Evolutionary conservation across 75 land plant species (phyloP).

Genomic region (Ceratopteris richardii): DNA sequence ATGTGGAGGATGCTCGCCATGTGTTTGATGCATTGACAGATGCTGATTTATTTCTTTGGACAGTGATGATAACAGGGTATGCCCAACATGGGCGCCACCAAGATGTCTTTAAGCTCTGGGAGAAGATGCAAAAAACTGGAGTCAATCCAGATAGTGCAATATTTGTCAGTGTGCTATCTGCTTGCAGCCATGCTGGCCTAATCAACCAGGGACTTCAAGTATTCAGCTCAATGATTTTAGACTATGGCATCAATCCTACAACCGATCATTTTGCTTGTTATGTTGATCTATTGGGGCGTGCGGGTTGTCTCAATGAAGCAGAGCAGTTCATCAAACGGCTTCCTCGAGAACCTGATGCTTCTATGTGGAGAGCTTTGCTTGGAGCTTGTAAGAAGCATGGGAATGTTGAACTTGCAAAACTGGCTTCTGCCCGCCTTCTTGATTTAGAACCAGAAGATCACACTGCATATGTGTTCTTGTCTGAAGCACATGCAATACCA

Average conservation of each 20-base stretch:
- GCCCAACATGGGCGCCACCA: slow-evolving; percentile 16
- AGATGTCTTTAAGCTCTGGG: slow-evolving; percentile 7
- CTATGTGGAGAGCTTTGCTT: slow-evolving; percentile 37
- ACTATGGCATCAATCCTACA: slow-evolving; percentile 9
- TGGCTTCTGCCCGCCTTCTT: slow-evolving; percentile 21
- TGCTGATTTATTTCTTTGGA: slow-evolving; percentile 10
- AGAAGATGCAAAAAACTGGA: slow-evolving; percentile 5
- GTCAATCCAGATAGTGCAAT: slow-evolving; percentile 8
- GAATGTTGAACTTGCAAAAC: slow-evolving; percentile 24
- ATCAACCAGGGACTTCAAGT: not conserved
- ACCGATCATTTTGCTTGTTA: slow-evolving; percentile 13
- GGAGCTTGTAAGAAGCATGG: slow-evolving; percentile 34
- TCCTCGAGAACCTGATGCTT: slow-evolving; percentile 37
- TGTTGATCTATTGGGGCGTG: slow-evolving; percentile 38
- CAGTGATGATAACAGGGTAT: slow-evolving; percentile 12
- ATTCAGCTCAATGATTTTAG: slow-evolving; percentile 12
- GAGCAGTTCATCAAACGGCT: slow-evolving; percentile 25
- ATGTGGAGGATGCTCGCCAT: slow-evolving; percentile 30
- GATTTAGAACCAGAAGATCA: slow-evolving; percentile 39
- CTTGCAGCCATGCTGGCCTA: slow-evolving; percentile 14
- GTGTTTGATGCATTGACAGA: slow-evolving; percentile 9
- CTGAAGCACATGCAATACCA: slow-evolving; percentile 5
- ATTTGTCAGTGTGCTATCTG: slow-evolving; percentile 9
- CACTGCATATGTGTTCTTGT: slow-evolving; percentile 32
- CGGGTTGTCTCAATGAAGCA: slow-evolving; percentile 38